phyloP scores from a whole-genome alignment of 2,329 filamentous ascomycete species.

The Arthrobotrys iridis region DNA sequence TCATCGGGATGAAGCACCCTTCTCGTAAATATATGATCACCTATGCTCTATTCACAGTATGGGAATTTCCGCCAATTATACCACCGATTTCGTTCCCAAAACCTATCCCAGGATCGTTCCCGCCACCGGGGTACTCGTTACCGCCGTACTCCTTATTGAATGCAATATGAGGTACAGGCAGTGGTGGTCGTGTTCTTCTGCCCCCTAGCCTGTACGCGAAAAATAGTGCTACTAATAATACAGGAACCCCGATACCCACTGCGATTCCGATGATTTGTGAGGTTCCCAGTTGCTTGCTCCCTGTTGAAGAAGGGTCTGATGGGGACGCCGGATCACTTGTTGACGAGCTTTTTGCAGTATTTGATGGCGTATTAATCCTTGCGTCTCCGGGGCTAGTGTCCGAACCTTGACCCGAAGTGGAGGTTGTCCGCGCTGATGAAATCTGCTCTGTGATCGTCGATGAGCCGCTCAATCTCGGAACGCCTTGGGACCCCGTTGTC shows the following conservation, averaged over 20 bases:
- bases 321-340: neutral
- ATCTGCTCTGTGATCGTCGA: neutral
- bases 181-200: neutral
- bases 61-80: neutral
- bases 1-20: no score
- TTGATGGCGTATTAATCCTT: neutral
- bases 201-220: neutral
- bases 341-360: neutral
- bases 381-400: neutral
- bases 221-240: neutral
- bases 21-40: no score
- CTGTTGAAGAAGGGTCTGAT: neutral
- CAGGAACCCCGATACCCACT: neutral
- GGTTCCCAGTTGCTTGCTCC: neutral
- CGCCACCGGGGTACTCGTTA: neutral
- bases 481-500: neutral
- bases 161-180: neutral
- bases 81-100: slow-evolving; percentile 14
- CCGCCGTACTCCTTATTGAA: slow-evolving; percentile 8
- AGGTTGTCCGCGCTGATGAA: neutral
- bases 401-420: neutral
- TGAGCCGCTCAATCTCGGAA: neutral
- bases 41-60: neutral
- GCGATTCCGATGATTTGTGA: neutral
- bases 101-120: neutral